Conservation (phyloP, 202 grass and related monocot genomes). For the Carex sylvatica region DNA sequence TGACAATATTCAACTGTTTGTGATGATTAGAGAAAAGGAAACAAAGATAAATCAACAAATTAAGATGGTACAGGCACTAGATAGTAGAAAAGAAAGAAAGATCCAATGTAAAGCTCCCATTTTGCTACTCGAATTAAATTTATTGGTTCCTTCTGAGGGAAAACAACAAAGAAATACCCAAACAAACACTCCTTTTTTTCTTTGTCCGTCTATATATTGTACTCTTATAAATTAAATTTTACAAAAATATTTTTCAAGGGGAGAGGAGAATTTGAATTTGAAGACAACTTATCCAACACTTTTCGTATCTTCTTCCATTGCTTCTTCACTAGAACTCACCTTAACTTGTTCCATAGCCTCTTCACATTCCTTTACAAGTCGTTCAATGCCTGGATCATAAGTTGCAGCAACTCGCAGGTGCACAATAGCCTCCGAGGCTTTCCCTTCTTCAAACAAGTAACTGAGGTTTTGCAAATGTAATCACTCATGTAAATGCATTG, state of each 20-base stretch:
- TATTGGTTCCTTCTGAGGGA: not conserved
- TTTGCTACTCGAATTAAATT: not conserved
- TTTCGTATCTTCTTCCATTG: constrained; percentile 20
- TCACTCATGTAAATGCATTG: not conserved
- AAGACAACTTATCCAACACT: constrained; percentile 13
- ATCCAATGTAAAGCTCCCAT: not conserved
- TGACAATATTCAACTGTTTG: not conserved
- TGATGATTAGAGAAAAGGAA: not conserved
- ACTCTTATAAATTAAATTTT: not conserved
- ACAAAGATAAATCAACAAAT: not conserved
- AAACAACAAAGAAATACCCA: not conserved
- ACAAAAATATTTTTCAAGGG: not conserved
- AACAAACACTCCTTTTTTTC: not conserved
- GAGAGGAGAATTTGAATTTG: not conserved
- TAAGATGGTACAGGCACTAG: not conserved
- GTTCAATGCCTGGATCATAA: constrained; percentile 62
- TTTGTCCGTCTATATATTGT: not conserved
- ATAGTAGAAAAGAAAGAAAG: not conserved
- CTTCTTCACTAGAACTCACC: not conserved
- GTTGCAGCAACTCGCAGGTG: constrained; percentile 48
- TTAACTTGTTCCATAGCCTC: constrained; percentile 32
- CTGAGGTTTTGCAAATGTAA: constrained; percentile 39
- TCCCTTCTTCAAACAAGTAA: constrained; percentile 54
- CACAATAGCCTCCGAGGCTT: constrained; percentile 65
- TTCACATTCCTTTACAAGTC: constrained; percentile 61